Evolutionary conservation across 305 asterid species (phyloP), one percentile per base, ranked within the genome.

Genomic region (Fraxinus sp.): DNA sequence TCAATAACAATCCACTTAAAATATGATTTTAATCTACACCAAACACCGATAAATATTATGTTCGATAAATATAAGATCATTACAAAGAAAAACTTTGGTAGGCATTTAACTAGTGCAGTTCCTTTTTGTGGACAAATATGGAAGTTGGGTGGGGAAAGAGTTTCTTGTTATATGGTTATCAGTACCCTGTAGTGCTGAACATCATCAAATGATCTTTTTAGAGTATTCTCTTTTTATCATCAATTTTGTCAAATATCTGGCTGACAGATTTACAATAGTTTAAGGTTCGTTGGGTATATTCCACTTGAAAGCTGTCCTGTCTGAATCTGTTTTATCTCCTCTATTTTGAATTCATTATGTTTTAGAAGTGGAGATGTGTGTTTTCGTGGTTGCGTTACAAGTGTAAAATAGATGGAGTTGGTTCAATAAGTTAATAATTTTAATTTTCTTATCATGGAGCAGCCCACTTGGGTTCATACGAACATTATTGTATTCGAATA

Each of bases 181-280:
- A 75, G 86, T 82, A 80, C 80, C 52, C 82, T 81, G 13, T 22
- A 84, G 85, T 87, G 90, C 87, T 87, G 7, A 80, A 80, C 88
- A 87, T 70, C 86, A 87, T 85, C 78, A 87, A 85, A 26, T 74
- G 43, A 28, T 84, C 84, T 85, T 87, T 75, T 84, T 36, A 35
- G 57, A 33, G 80, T 71, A 20, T 73, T 66, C 79, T 26, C 71
- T 36, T 78, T 75, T 71, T 79, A 33, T 71, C 70, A 80, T 83
- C 83, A 85, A 71, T 80, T 80, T 82, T 89, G 91, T 85, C 88
- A 83, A 82, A 85, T 66, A 85, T 85, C 84, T 83, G 78, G 83
- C 85, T 81, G 86, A 89, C 91, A 87, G 30, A 52, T 80, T 82
- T 74, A 83, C 90, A n/a, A 79, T 83, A 43, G 86, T 85, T 83